Evolutionary conservation across 768 basidiomycete genomes (phyloP).

Genomic region (Roridomyces roridus): DNA sequence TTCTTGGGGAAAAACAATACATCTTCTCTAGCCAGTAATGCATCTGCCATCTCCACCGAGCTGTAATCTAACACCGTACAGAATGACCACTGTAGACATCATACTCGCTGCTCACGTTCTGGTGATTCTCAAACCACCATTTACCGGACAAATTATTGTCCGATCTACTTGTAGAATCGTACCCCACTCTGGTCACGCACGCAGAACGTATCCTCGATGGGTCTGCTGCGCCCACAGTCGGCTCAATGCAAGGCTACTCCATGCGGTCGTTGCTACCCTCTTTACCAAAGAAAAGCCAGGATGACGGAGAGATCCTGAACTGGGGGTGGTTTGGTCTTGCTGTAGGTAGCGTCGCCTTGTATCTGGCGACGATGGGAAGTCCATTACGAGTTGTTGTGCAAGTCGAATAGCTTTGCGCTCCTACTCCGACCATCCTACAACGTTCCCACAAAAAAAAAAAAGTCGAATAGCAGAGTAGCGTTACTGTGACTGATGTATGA

Average conservation of each 20-base stretch:
- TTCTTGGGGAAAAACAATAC: conserved; percentile 57
- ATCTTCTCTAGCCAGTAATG: conserved; percentile 57
- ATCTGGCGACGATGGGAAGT: neutral
- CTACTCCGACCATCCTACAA: too few relatives aligned
- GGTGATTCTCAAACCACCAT: conserved; percentile 61
- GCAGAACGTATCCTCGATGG: conserved; percentile 54
- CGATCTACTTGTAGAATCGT: conserved; percentile 59
- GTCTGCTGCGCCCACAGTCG: conserved; percentile 21
- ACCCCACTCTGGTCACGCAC: conserved; percentile 63
- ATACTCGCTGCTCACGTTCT: conserved; percentile 73
- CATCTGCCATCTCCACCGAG: neutral
- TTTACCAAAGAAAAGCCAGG: conserved; percentile 37
- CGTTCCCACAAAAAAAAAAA: too few relatives aligned
- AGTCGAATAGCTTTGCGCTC: too few relatives aligned
- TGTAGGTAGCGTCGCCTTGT: conserved; percentile 48
- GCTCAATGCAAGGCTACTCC: conserved; percentile 30
- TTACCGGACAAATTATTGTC: conserved; percentile 66
- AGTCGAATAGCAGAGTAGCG: too few relatives aligned
- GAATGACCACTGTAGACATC: conserved; percentile 69
- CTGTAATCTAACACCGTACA: conserved; percentile 31
- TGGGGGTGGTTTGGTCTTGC: conserved; percentile 60
- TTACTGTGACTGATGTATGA: neutral
- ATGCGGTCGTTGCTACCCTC: conserved; percentile 47
- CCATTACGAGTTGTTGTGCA: neutral
- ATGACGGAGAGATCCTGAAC: conserved; percentile 53